These are phyloP conservation scores for Delitschia confertaspora DNA, from an alignment of 495 filamentous ascomycete species.

Conservation along the genomic window DNA sequence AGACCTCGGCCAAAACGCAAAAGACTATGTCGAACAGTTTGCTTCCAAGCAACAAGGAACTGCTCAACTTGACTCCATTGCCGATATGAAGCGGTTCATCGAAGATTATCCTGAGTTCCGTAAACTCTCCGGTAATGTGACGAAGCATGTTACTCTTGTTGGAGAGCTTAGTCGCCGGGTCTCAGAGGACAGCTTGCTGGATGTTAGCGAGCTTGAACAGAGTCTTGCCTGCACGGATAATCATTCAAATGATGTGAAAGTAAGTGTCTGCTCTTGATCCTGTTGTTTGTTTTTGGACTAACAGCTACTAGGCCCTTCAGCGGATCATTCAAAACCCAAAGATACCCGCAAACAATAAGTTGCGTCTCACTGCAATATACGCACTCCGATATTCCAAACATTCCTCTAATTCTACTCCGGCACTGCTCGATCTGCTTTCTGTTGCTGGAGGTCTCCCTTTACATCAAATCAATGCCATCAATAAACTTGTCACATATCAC, in stretches of 20 bases:
- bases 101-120: constrained; percentile 98
- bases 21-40: constrained; percentile 97
- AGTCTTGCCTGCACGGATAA: constrained; percentile 95
- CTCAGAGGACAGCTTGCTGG: constrained; percentile 71
- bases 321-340: constrained; percentile 65
- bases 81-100: constrained; percentile 98
- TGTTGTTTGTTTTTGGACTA: constrained; percentile 12
- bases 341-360: constrained; percentile 68
- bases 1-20: constrained; percentile 93
- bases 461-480: constrained; percentile 63
- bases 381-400: constrained; percentile 84
- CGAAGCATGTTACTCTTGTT: constrained; percentile 94
- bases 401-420: constrained; percentile 64
- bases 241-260: constrained; percentile 77
- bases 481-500: constrained; percentile 73
- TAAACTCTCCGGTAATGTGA: constrained; percentile 93
- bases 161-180: constrained; percentile 85
- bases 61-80: constrained; percentile 90
- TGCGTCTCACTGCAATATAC: constrained; percentile 83
- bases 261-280: constrained; percentile 34
- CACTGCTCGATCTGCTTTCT: constrained; percentile 75
- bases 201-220: constrained; percentile 94
- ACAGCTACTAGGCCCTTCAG: constrained; percentile 61
- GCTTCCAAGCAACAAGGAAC: constrained; percentile 88
- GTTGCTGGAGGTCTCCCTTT: constrained; percentile 65